phyloP scores from a whole-genome alignment of 768 basidiomycete genomes.

The Cubamyces lactineus region DNA sequence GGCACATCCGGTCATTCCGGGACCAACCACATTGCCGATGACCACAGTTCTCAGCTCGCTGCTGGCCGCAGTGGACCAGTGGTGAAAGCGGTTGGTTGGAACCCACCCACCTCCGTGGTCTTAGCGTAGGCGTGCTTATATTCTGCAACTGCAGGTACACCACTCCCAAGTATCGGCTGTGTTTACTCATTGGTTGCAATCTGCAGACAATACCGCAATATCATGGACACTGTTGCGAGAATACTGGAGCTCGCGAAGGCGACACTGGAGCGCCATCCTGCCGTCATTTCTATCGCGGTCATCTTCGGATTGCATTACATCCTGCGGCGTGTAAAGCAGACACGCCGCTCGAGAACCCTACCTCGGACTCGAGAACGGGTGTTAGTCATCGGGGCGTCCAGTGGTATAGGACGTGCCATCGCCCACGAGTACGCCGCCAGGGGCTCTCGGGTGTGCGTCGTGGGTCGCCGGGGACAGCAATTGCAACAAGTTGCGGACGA shows the following conservation, averaged over 20 bases:
- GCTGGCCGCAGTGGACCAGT: no score
- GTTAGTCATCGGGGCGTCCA: slow-evolving; percentile 80
- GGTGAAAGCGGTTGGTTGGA: no score
- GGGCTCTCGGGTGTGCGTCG: slow-evolving; percentile 77
- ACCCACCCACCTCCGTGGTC: no score
- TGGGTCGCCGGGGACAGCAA: slow-evolving; percentile 62
- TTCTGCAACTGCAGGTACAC: no score
- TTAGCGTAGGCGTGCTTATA: no score
- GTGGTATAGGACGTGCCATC: slow-evolving; percentile 77
- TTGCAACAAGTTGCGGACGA: slow-evolving; percentile 64
- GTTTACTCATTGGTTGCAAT: neutral
- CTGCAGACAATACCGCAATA: neutral
- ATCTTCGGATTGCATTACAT: slow-evolving; percentile 22
- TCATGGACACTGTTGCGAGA: no score
- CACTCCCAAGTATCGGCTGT: no score
- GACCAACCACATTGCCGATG: neutral
- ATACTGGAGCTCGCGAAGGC: neutral
- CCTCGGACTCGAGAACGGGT: slow-evolving; percentile 64
- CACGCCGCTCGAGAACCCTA: slow-evolving; percentile 38
- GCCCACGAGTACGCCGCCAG: slow-evolving; percentile 71
- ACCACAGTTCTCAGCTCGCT: no score
- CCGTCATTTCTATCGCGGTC: slow-evolving; percentile 17
- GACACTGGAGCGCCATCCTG: neutral
- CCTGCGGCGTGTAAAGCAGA: slow-evolving; percentile 12
- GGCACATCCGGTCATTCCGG: neutral